Base-by-base conservation (phyloP, 257 asterid genomes). In the Nyctanthes arbortristis region DNA sequence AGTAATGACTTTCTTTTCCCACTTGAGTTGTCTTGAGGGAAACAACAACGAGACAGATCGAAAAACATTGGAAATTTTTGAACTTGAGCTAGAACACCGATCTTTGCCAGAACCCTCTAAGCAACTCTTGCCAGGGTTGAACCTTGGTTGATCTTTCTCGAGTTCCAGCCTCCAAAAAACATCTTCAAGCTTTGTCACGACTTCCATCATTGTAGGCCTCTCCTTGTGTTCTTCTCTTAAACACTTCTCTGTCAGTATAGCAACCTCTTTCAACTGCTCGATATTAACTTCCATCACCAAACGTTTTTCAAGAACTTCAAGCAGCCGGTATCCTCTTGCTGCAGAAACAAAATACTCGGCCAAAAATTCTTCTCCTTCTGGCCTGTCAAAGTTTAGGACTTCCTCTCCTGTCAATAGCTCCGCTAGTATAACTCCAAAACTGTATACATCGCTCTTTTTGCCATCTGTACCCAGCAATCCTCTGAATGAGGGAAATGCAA, bases 361-460 rank as follows among this genome's bases (percentile, higher is more conserved):
- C 63, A 66, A 5, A 43, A 7, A 14, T 61, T 35, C 18, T 45
- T 60, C 59, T 55, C 66, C 72, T 56, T 36, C 33, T 13, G 52
- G 27, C 67, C 71, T 62, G 22, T 36, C 62, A 45, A 30, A 34
- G n/a, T 25, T 36, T n/a, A 59, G 25, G 11, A 34, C 67, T 8
- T 61, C 29, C 68, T 58, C 32, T 45, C 80, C 73, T 0, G 75
- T n/a, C 72, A 80, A 65, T 16, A 73, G 66, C 79, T 76, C 79
- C 1, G 68, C 70, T 35, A 73, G 32, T 30, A 80, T 40, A 11
- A 76, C 65, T 12, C 84, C 81, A 7, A 72, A 75, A 43, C 79
- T 65, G 24, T 75, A 75, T n/a, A 79, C 76, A 28, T 72, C 81
- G 1, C 54, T 75, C 66, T 68, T 68, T 61, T 25, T 56, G 54